Evolutionary conservation across 2,329 filamentous ascomycete species (phyloP), one percentile per base, ranked within the genome.

Genomic region (Cyphellophora europaea): DNA sequence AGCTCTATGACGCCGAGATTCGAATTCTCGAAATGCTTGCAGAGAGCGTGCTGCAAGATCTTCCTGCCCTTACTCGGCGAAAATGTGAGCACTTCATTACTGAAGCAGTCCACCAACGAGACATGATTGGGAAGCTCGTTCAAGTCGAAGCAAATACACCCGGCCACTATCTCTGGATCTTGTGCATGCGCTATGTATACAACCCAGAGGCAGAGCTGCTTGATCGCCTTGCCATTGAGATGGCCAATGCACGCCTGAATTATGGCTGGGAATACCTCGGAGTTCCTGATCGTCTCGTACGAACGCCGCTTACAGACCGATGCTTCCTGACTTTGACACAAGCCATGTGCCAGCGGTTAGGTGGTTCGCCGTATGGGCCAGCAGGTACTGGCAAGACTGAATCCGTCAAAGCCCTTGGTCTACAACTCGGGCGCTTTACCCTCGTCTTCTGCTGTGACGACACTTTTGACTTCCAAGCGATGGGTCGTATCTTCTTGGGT

Each of bases 401-500:
- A 57, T 98, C 91, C 2, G 91, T 99, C 57, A 99, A 99, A 62
- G 91, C 91, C 13, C 73, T 99, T 16, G 93, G 91, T 67, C 74
- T 98, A 3, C 88, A 98, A 58, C 78, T 99, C 36, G 93, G 91
- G 56, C 80, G 93, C 41, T 99, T 98, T 58, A 98, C 93, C 2
- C 75, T 99, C 16, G 93, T 99, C 17, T 98, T 99, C 67, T 98
- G 93, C 60, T 99, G 91, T 66, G 91, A 99, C 55, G 91, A 98
- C 61, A 98, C 91, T 0, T 99, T 99, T 53, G 91, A 99, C 59
- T 98, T 96, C 70, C 91, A 98, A 55, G 91, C 91, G 33, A 98
- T 99, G 91, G 93, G 93, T 11, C 85, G 91, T 49, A 99, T 99
- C 51, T 98, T 99, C 73, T 72, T 98, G 21, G 91, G 91, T 72